These are phyloP conservation scores for Backusella tarrabulga DNA, from an alignment of 192 early-diverging fungal genomes.

Conservation along the genomic window DNA sequence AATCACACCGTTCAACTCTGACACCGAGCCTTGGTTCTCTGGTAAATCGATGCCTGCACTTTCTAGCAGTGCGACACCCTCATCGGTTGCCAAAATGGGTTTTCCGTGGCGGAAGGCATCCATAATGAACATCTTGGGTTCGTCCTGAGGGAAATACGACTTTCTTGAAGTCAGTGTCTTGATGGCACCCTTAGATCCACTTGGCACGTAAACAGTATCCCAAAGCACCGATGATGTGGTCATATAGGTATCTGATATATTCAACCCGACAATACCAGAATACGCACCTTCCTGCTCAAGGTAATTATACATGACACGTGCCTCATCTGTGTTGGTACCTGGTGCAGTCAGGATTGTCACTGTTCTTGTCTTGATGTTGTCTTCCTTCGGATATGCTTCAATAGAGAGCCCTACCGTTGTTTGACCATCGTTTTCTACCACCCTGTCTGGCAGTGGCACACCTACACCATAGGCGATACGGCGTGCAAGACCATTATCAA, in stretches of 20 bases:
- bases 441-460: neutral
- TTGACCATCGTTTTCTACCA: slow-evolving; percentile 4
- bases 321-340: slow-evolving; percentile 17
- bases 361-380: slow-evolving; percentile 20
- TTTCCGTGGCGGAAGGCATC: slow-evolving; percentile 24
- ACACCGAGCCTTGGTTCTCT: too few relatives aligned
- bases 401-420: slow-evolving; percentile 23
- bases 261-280: slow-evolving; percentile 10
- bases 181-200: slow-evolving; percentile 8
- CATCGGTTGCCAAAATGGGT: slow-evolving; percentile 17
- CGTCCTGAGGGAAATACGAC: slow-evolving; percentile 15
- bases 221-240: slow-evolving; percentile 22
- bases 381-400: slow-evolving; percentile 20
- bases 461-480: slow-evolving; percentile 19
- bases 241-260: slow-evolving; percentile 12
- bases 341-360: slow-evolving; percentile 21
- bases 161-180: neutral
- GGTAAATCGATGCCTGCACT: slow-evolving; percentile 1
- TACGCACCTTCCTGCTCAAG: slow-evolving; percentile 17
- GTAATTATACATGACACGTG: slow-evolving; percentile 15
- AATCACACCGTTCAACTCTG: slow-evolving; percentile 10
- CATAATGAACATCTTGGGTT: slow-evolving; percentile 18
- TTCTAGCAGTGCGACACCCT: slow-evolving; percentile 15
- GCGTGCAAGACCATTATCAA: slow-evolving; percentile 22
- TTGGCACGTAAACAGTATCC: slow-evolving; percentile 29